Conservation (phyloP, 1,284 basidiomycete species). For the Melanopsichium pennsylvanicum region DNA sequence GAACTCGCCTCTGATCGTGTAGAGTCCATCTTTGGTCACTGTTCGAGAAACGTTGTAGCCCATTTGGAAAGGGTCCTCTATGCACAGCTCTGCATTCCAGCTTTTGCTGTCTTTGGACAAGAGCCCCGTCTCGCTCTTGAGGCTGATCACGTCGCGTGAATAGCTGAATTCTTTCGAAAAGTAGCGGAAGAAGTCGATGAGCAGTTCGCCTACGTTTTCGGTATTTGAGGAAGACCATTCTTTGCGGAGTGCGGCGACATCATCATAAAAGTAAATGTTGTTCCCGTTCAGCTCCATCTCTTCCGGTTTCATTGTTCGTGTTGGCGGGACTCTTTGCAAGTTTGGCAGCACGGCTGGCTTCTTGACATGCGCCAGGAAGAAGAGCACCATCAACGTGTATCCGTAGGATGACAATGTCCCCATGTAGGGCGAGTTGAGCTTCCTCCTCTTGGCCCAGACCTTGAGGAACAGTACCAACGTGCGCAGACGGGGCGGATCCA, state of each 20-base stretch:
- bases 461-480: slow-evolving; percentile 97
- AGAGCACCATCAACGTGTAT: slow-evolving; percentile 95
- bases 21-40: slow-evolving; percentile 93
- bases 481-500: slow-evolving; percentile 90
- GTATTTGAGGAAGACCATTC: slow-evolving; percentile 93
- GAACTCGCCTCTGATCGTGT: slow-evolving; percentile 96
- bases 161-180: slow-evolving; percentile 93
- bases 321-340: slow-evolving; percentile 66
- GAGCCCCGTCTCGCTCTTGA: slow-evolving; percentile 78
- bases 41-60: slow-evolving; percentile 96
- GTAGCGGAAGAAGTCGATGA: slow-evolving; percentile 98
- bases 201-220: slow-evolving; percentile 90
- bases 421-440: slow-evolving; percentile 97
- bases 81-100: slow-evolving; percentile 82
- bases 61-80: slow-evolving; percentile 88
- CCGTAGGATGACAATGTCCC: slow-evolving; percentile 97
- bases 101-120: slow-evolving; percentile 89
- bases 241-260: slow-evolving; percentile 86
- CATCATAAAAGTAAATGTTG: slow-evolving; percentile 87
- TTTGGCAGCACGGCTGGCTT: slow-evolving; percentile 64
- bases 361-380: slow-evolving; percentile 96
- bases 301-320: slow-evolving; percentile 68
- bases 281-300: slow-evolving; percentile 76
- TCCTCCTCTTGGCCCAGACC: slow-evolving; percentile 97
- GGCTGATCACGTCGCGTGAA: slow-evolving; percentile 87